Evolutionary conservation across 305 asterid genomes (phyloP).

Genomic region (Fraxinus velutina): DNA sequence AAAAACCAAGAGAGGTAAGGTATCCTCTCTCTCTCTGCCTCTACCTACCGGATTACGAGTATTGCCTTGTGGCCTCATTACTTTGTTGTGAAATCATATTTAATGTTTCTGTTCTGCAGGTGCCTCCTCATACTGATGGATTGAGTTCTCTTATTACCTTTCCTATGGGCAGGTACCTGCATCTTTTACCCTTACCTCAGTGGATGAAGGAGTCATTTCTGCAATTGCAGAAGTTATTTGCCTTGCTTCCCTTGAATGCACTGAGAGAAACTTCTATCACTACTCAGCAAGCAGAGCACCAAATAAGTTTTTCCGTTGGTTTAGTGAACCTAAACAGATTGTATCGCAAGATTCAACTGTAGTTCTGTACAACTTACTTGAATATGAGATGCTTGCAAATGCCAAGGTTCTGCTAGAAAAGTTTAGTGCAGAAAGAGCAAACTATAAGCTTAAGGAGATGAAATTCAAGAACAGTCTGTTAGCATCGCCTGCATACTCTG

Average conservation of each 20-base stretch:
- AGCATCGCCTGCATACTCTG: slow-evolving; percentile 44
- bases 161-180: slow-evolving; percentile 90
- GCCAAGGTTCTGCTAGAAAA: slow-evolving; percentile 42
- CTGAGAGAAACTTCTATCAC: slow-evolving; percentile 36
- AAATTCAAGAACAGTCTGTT: slow-evolving; percentile 49
- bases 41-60: neutral
- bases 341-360: slow-evolving; percentile 64
- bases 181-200: slow-evolving; percentile 53
- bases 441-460: slow-evolving; percentile 33
- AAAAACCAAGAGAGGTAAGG: slow-evolving; percentile 70
- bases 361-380: slow-evolving; percentile 48
- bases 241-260: slow-evolving; percentile 55
- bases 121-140: slow-evolving; percentile 56
- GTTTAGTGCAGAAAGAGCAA: slow-evolving; percentile 49
- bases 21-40: slow-evolving; percentile 3
- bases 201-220: slow-evolving; percentile 55
- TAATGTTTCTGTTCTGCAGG: slow-evolving; percentile 77
- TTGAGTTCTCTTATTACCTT: slow-evolving; percentile 74
- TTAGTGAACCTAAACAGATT: slow-evolving; percentile 42
- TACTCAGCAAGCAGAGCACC: slow-evolving; percentile 30
- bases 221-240: slow-evolving; percentile 79
- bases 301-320: slow-evolving; percentile 43
- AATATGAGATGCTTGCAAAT: slow-evolving; percentile 58
- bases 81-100: slow-evolving; percentile 38
- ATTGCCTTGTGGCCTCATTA: slow-evolving; percentile 10